Evolutionary conservation across 768 basidiomycete species (phyloP), one percentile per base, ranked within the genome.

Genomic region (Naematelia aurantialba): DNA sequence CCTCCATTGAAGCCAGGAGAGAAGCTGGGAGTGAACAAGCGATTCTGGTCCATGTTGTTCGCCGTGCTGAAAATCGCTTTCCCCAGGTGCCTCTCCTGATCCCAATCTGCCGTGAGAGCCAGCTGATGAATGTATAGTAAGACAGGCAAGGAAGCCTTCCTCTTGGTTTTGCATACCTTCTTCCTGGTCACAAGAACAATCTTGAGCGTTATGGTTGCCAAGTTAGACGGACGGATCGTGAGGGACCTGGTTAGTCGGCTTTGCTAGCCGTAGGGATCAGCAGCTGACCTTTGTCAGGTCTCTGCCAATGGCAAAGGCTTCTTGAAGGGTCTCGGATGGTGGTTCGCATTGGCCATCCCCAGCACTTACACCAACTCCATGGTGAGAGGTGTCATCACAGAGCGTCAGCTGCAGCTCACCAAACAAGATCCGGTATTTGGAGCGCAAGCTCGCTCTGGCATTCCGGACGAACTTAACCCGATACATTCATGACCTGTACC

Each of bases 331-430:
- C 78, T 98, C 0, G 87, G 80, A 0, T 80, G 89, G 55, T 98
- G 94, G 94, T 96, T 93, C 70, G 79, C 85, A 10, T 81, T 98
- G 10, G 91, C 92, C 1, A 82, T 98, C 24, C 94, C 94, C 0
- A 91, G 89, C 71, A 91, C 91, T 21, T 92, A 91, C 73, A 98
- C 94, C 0, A 98, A 98, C 72, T 87, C 89, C 1, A 91, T 97
- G 89, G 90, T 89, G 29, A 50, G 73, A 52, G 13, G 21, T 24
- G 29, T 79, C 60, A 13, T 21, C 13, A 56, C 42, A 2, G 34
- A 10, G 17, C 25, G n/a, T 5, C 45, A 19, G 47, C 53, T 29
- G 14, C 17, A 25, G 53, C 55, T 55, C 29, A 24, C 8, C 10
- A 4, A 22, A n/a, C 2, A 61, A 92, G 91, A 89, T 96, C 60